phyloP scores from a whole-genome alignment of 257 asterid species.

The Fraxinus quadrangulata region DNA sequence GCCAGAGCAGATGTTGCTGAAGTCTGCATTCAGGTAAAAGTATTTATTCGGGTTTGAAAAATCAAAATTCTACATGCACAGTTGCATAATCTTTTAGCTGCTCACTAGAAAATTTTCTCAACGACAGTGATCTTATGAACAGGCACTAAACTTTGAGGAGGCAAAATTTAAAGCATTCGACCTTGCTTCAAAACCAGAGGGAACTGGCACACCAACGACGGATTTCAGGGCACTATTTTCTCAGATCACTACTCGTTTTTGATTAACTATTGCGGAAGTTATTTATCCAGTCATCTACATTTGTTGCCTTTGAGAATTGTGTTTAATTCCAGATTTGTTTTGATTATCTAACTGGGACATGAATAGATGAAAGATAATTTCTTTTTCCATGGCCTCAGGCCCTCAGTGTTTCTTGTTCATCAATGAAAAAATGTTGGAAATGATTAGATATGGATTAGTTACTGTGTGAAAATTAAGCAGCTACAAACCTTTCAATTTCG shows the following conservation, averaged over 20 bases:
- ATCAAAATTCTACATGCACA: background rate
- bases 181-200: constrained; percentile 89
- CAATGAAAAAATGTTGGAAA: background rate
- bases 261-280: constrained; percentile 25
- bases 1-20: constrained; percentile 91
- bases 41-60: background rate
- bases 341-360: background rate
- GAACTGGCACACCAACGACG: constrained; percentile 68
- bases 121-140: constrained; percentile 21
- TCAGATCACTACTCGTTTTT: constrained; percentile 66
- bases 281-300: background rate
- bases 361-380: background rate
- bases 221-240: constrained; percentile 89
- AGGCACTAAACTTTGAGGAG: constrained; percentile 86
- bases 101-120: background rate
- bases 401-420: background rate
- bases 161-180: constrained; percentile 82
- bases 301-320: background rate
- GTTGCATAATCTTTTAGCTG: background rate
- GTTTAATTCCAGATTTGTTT: background rate
- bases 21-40: constrained; percentile 77
- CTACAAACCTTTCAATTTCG: too few relatives aligned
- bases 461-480: too few relatives aligned
- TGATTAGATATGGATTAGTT: background rate
- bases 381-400: too few relatives aligned